Evolutionary conservation across 257 asterid genomes (phyloP), one percentile per base, ranked within the genome.

Genomic region (Gynochthodes officinalis): DNA sequence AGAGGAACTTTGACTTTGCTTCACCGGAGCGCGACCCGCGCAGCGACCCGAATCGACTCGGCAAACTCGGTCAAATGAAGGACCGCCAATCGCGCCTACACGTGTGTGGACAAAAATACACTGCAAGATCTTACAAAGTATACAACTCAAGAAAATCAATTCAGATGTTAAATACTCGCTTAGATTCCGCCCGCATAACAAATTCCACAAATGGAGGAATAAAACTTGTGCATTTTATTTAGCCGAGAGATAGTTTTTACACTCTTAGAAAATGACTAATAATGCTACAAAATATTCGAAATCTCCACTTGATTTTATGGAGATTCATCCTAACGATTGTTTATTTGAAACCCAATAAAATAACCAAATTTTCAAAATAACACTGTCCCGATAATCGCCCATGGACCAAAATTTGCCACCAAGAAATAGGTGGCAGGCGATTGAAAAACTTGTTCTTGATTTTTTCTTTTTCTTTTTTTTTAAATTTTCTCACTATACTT

Each of bases 391-490:
- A 81, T 73, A 4, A 25, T 61, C 67, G 82, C 75, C 86, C 73
- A 81, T 33, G 46, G 14, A 82, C 91, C 91, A 90, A 89, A 90
- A 90, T 81, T 87, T 90, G 95, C 91, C 89, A 4, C 6, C 21
- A 54, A 49, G 43, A 53, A 75, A 53, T 25, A 64, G 87, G 85
- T 95, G 9, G 13, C 83, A 85, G 84, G 82, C 86, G 70, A 77
- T 33, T n/a, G 25, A 13, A 23, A 55, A 28, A 72, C 54, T 1
- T 18, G 28, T 11, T 43, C 18, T 13, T 40, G n/a, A 39, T 0
- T 19, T 39, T 64, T 64, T 3, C 10, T 37, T 2, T 21, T 11
- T 18, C 8, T 30, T 18, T 57, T 27, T 4, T 2, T 15, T 27
- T n/a, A n/a, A n/a, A n/a, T n/a, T n/a, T n/a, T n/a, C n/a, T 27